A percentile compares a stretch with the other conserved stretches of the same genome.
Evolutionary conservation across 768 basidiomycete genomes (phyloP).

Genomic region (Kwoniella sp.): DNA sequence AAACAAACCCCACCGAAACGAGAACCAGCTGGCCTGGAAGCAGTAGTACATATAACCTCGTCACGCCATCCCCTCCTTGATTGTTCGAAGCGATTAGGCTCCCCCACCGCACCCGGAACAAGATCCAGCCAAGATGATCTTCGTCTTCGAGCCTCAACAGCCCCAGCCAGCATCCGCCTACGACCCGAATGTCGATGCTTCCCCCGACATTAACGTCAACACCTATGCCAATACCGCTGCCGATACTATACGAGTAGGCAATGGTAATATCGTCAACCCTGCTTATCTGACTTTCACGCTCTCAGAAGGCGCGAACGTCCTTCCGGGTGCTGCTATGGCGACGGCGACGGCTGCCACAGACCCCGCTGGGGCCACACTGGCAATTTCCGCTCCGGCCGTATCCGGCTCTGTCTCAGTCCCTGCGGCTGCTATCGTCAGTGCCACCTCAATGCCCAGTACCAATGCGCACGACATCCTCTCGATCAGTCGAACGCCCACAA

Average conservation of each 20-base stretch:
- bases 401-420: not conserved
- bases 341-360: not conserved
- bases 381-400: no score
- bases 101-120: not conserved
- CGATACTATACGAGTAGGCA: not conserved
- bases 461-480: no score
- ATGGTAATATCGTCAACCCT: not conserved
- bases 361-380: not conserved
- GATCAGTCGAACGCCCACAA: no score
- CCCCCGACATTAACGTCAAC: not conserved
- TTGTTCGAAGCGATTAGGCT: no score
- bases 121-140: conserved; percentile 14
- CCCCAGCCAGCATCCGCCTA: not conserved
- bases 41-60: no score
- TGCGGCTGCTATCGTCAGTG: no score
- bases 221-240: not conserved
- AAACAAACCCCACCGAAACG: no score
- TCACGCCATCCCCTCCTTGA: no score
- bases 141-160: conserved; percentile 18
- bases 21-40: no score
- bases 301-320: conserved; percentile 15
- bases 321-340: not conserved
- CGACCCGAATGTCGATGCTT: not conserved
- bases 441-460: no score
- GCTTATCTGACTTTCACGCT: conserved; percentile 4